phyloP scores from a whole-genome alignment of 2,329 filamentous ascomycete genomes.

The Aureobasidium namibiae region DNA sequence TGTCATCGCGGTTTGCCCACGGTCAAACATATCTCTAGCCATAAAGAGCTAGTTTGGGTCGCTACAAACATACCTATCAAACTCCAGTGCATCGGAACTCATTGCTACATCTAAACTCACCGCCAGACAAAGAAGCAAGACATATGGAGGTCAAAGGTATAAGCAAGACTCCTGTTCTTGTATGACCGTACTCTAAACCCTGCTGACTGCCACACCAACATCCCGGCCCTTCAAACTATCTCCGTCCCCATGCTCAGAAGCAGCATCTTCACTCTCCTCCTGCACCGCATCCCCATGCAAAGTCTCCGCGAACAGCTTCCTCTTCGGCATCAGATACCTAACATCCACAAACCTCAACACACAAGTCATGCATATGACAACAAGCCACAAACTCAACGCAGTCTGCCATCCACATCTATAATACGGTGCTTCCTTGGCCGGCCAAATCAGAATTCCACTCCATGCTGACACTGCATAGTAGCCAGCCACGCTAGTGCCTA shows the following conservation, averaged over 20 bases:
- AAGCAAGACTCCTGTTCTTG: neutral
- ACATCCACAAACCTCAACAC: conserved; percentile 38
- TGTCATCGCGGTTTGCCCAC: no score
- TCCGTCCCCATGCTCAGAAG: neutral
- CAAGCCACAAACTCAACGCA: conserved; percentile 35
- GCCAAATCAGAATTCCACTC: conserved; percentile 47
- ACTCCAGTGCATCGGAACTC: no score
- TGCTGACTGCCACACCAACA: conserved; percentile 1
- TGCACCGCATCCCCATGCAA: conserved; percentile 5
- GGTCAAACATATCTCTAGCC: no score
- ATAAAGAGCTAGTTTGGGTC: no score
- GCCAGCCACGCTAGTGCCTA: conserved; percentile 41
- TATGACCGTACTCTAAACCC: neutral
- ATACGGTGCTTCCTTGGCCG: conserved; percentile 42
- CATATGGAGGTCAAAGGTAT: no score
- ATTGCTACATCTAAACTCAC: no score
- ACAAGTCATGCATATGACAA: conserved; percentile 40
- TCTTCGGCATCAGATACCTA: conserved; percentile 28
- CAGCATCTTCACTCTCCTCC: neutral
- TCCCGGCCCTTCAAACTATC: conserved; percentile 6
- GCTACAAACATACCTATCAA: no score
- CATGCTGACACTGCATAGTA: conserved; percentile 46
- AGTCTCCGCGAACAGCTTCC: conserved; percentile 15
- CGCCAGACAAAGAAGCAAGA: no score
- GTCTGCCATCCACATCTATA: conserved; percentile 45